Evolutionary conservation across 2,329 filamentous ascomycete species (phyloP), one percentile per base, ranked within the genome.

Genomic region (Pseudocercospora cruenta): DNA sequence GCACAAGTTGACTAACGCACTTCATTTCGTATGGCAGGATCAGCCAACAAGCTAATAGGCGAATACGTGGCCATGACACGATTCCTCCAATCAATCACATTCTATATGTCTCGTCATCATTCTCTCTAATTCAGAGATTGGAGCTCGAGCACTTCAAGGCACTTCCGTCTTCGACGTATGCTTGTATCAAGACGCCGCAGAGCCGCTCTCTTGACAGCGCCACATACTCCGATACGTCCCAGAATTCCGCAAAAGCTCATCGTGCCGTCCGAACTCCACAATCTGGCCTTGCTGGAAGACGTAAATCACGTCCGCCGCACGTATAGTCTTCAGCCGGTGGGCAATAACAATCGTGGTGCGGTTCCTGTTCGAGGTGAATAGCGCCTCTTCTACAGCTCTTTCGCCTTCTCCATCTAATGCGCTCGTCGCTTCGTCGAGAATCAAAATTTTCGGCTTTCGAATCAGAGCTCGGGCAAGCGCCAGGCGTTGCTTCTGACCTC

Each of bases 181-280:
- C n/a, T n/a, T n/a, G n/a, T n/a, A 26, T 26, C 26, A 26, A 26
- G 6, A 26, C 6, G 3, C 26, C 26, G 26, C 26, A 26, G 6
- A 6, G 26, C 26, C 26, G 3, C 6, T 26, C 6, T 26, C 26
- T 26, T 26, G 26, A 26, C 26, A 26, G 6, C 26, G 26, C 26
- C 26, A 26, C 26, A 26, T 26, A 26, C 26, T 26, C 26, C 26
- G 6, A 26, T 26, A 26, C 6, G 3, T 26, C 6, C 26, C 26
- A 26, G 26, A 26, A 3, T 26, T 26, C 26, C 26, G 26, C 6
- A 26, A 26, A 36, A 69, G 65, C 64, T 86, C 82, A 19, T 79
- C 75, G 73, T 86, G 84, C 33, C 79, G 79, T 3, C 84, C 84
- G 67, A 79, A 78, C 49, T 84, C 83, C 4, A 82, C 81, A 62